These are phyloP conservation scores for Sechiopsis laciniata DNA, from an alignment of 306 rosid genomes.

Conservation along the genomic window DNA sequence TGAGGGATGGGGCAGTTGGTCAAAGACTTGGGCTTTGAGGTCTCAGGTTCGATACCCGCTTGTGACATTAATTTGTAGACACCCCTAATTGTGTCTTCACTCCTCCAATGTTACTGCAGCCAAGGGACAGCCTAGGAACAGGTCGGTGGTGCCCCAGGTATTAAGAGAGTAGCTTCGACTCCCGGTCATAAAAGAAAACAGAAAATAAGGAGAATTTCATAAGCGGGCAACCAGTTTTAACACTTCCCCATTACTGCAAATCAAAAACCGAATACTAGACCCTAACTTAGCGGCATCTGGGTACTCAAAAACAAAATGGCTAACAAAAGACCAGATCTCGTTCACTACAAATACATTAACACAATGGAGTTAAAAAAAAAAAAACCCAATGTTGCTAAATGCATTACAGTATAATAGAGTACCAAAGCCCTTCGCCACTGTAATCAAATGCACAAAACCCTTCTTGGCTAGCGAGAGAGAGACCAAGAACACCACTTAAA, in stretches of 20 bases:
- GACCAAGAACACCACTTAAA: not conserved
- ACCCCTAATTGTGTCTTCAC: too few relatives aligned
- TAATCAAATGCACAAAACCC: not conserved
- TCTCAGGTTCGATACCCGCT: too few relatives aligned
- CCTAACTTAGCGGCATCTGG: not conserved
- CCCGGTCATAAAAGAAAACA: too few relatives aligned
- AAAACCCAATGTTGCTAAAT: not conserved
- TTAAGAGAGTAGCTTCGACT: too few relatives aligned
- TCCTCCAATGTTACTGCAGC: too few relatives aligned
- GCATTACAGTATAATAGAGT: not conserved
- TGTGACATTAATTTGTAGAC: too few relatives aligned
- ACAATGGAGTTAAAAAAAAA: not conserved
- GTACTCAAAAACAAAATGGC: not conserved
- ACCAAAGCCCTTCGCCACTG: slow-evolving; percentile 2
- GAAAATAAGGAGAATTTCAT: not conserved
- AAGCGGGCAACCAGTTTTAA: not conserved
- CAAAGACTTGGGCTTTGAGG: too few relatives aligned
- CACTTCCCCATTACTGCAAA: not conserved
- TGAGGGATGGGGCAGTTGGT: too few relatives aligned
- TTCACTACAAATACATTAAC: not conserved
- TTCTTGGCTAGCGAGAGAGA: not conserved
- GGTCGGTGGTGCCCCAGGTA: too few relatives aligned
- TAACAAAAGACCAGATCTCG: slow-evolving; percentile 4
- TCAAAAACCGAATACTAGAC: not conserved
- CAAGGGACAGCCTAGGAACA: too few relatives aligned